Evolutionary conservation across 1,139 yeast species (phyloP).

Genomic region (Hemisphaericaspora subhashii): DNA sequence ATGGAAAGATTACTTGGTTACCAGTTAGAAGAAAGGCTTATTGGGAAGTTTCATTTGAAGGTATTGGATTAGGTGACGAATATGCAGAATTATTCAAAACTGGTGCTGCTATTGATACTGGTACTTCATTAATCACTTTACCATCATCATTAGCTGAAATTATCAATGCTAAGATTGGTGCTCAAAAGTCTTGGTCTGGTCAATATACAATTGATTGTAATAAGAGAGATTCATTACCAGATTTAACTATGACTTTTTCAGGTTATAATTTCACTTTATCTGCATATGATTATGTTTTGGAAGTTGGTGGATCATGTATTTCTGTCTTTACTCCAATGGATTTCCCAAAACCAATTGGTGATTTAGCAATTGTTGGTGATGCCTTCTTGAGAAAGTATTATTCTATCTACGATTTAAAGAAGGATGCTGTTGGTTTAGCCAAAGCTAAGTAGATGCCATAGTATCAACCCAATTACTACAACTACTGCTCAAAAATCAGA

Average conservation of each 20-base stretch:
- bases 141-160: conserved; percentile 96
- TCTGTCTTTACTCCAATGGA: conserved; percentile 97
- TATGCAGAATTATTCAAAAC: conserved; percentile 76
- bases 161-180: conserved; percentile 92
- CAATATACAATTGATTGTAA: conserved; percentile 93
- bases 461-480: neutral
- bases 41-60: conserved; percentile 96
- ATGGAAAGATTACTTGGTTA: conserved; percentile 87
- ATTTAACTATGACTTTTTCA: conserved; percentile 81
- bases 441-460: conserved; percentile 34
- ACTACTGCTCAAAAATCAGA: neutral
- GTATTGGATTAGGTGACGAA: conserved; percentile 88
- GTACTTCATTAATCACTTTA: conserved; percentile 91
- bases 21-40: conserved; percentile 99
- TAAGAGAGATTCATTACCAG: conserved; percentile 79
- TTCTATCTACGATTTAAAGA: conserved; percentile 87
- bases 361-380: conserved; percentile 93
- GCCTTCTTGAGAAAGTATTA: conserved; percentile 94
- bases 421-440: conserved; percentile 93
- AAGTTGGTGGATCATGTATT: conserved; percentile 90
- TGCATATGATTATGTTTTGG: conserved; percentile 89
- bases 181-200: conserved; percentile 95
- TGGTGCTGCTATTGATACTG: conserved; percentile 98
- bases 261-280: conserved; percentile 89
- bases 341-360: conserved; percentile 95